phyloP scores from a whole-genome alignment of 1,284 basidiomycete species.

The Heliocybe sulcata region DNA sequence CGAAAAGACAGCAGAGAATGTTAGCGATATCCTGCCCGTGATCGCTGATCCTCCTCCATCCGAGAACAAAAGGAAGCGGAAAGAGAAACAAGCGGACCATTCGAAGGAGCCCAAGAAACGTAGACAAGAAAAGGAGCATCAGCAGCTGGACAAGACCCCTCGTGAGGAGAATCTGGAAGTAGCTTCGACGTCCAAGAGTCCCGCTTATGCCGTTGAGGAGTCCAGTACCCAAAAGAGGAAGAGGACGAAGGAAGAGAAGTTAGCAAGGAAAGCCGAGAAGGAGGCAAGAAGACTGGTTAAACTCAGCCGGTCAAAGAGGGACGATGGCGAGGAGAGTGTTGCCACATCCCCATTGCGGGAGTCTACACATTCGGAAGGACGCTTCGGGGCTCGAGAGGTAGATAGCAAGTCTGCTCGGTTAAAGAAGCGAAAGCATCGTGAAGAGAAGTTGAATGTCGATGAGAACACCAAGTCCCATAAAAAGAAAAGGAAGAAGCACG shows the following conservation, averaged over 20 bases:
- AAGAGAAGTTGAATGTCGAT: neutral
- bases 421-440: neutral
- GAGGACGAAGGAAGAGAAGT: neutral
- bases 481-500: neutral
- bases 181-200: neutral
- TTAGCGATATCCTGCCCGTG: conserved; percentile 1
- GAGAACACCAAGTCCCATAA: neutral
- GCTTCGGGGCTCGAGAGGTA: too few relatives aligned
- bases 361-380: too few relatives aligned
- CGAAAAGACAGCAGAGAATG: conserved; percentile 5
- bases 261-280: conserved; percentile 12
- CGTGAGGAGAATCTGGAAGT: neutral
- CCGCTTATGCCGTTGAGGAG: neutral
- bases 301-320: neutral
- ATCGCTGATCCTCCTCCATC: neutral
- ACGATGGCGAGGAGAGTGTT: conserved; percentile 5
- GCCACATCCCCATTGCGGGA: too few relatives aligned
- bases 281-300: neutral
- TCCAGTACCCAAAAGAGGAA: neutral
- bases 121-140: conserved; percentile 13
- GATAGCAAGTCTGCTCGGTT: conserved; percentile 2
- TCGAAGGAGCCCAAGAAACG: conserved; percentile 20
- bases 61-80: conserved; percentile 12
- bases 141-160: neutral
- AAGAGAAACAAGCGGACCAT: conserved; percentile 2